A percentile compares a stretch with the other conserved stretches of the same genome.
Evolutionary conservation across 768 basidiomycete genomes (phyloP).

Genomic region (Rhodosporidiobolus odoratus): DNA sequence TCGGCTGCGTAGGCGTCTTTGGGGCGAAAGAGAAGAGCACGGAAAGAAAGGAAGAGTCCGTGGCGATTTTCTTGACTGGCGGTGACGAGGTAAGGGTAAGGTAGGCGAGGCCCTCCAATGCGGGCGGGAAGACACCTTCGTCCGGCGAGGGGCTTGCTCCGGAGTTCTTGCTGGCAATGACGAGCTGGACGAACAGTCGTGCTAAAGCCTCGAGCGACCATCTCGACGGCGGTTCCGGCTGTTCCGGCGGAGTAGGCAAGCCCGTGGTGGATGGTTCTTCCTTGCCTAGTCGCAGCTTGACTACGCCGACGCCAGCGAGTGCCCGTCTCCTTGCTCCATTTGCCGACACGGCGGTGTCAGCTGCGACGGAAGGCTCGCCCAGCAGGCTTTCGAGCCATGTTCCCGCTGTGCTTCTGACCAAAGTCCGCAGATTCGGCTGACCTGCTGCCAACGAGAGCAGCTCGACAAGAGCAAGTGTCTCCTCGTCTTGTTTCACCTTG

Average conservation of each 20-base stretch:
- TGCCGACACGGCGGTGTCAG: too few species aligned
- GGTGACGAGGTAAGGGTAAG: conserved; percentile 61
- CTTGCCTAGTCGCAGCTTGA: conserved; percentile 63
- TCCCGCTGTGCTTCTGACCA: conserved; percentile 57
- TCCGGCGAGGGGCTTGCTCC: too few species aligned
- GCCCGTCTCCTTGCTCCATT: conserved; percentile 49
- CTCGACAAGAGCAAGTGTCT: conserved; percentile 63
- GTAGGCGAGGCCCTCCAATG: conserved; percentile 80
- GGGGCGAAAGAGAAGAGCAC: conserved; percentile 58
- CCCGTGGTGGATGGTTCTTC: conserved; percentile 17
- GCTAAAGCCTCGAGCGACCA: conserved; percentile 56
- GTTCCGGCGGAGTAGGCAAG: conserved; percentile 23
- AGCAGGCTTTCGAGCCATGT: conserved; percentile 66
- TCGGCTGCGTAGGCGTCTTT: conserved; percentile 42
- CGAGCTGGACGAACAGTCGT: conserved; percentile 46
- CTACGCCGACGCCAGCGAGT: conserved; percentile 65
- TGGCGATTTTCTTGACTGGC: conserved; percentile 58
- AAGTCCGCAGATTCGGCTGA: conserved; percentile 63
- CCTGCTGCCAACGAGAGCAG: conserved; percentile 70
- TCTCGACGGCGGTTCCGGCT: conserved; percentile 55
- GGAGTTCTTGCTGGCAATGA: background rate
- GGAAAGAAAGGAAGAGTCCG: conserved; percentile 48
- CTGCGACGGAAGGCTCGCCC: conserved; percentile 50
- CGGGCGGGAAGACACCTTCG: conserved; percentile 57
- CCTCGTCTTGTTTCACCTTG: conserved; percentile 51